phyloP scores from a whole-genome alignment of 352 stramenopile species.

The Globisporangium irregulare region DNA sequence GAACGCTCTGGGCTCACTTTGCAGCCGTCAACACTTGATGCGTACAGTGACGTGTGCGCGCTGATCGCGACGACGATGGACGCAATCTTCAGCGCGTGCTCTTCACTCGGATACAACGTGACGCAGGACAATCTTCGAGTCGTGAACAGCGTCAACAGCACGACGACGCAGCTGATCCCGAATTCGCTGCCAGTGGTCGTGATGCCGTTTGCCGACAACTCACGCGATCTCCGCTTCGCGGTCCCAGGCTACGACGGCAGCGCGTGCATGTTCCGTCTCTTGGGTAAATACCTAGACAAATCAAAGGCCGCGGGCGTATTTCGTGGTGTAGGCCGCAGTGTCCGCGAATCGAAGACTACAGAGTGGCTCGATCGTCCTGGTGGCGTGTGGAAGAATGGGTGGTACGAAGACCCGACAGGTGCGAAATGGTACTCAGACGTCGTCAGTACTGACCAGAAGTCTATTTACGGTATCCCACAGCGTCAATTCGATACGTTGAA shows the following conservation, averaged over 20 bases:
- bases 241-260: conserved; percentile 19
- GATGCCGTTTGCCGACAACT: conserved; percentile 24
- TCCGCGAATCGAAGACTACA: conserved; percentile 31
- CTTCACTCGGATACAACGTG: conserved; percentile 27
- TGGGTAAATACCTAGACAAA: conserved; percentile 20
- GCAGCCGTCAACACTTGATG: neutral
- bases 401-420: conserved; percentile 28
- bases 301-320: conserved; percentile 27
- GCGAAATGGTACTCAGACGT: conserved; percentile 34
- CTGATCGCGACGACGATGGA: conserved; percentile 20
- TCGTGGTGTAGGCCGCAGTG: conserved; percentile 21
- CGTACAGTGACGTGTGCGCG: conserved; percentile 14
- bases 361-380: conserved; percentile 34
- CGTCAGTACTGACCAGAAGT: conserved; percentile 28
- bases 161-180: conserved; percentile 10
- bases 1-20: conserved; percentile 4
- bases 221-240: neutral
- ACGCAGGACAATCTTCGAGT: conserved; percentile 18
- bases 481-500: conserved; percentile 38
- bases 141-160: conserved; percentile 18
- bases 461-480: conserved; percentile 17
- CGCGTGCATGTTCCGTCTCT: conserved; percentile 28
- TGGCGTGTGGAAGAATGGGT: conserved; percentile 40
- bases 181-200: conserved; percentile 22
- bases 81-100: conserved; percentile 18